Evolutionary conservation across 345 rosid species (phyloP).

Genomic region (Syzygium aromaticum): DNA sequence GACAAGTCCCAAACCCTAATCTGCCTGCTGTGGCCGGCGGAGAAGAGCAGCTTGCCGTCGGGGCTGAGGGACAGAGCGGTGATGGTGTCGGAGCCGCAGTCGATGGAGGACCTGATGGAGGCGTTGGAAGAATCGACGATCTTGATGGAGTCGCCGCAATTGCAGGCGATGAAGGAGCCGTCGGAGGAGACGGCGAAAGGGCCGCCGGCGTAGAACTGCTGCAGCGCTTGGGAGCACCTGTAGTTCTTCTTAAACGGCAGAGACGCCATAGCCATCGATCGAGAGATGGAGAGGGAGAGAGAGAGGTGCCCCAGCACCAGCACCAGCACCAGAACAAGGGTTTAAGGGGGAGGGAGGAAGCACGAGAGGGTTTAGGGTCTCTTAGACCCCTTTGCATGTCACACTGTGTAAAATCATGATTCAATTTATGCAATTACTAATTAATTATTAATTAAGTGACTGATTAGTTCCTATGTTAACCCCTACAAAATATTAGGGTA

Average conservation of each 20-base stretch:
- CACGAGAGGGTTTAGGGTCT: not conserved
- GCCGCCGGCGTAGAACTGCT: constrained; percentile 90
- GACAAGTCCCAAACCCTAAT: constrained; percentile 89
- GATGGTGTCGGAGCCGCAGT: constrained; percentile 53
- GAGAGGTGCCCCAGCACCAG: not conserved
- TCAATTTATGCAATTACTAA: not conserved
- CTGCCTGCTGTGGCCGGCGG: constrained; percentile 85
- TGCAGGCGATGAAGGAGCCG: constrained; percentile 70
- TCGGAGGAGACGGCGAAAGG: constrained; percentile 74
- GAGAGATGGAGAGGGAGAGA: not conserved
- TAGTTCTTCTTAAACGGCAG: constrained; percentile 56
- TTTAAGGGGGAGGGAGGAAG: not conserved
- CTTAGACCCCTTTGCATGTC: not conserved
- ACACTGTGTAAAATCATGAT: not conserved
- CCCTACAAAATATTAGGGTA: not conserved
- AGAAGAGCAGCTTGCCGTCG: constrained; percentile 68
- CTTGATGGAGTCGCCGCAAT: constrained; percentile 66
- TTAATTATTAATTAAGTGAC: too few relatives aligned
- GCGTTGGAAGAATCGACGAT: constrained; percentile 60
- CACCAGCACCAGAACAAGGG: not conserved
- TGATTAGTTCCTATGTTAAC: not conserved
- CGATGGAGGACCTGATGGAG: constrained; percentile 51
- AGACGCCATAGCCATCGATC: constrained; percentile 6
- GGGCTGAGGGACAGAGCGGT: constrained; percentile 85
- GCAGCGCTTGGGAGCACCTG: constrained; percentile 50